These are phyloP conservation scores for Cryphonectria naterciae DNA, from an alignment of 2,329 filamentous ascomycete species.

Conservation along the genomic window DNA sequence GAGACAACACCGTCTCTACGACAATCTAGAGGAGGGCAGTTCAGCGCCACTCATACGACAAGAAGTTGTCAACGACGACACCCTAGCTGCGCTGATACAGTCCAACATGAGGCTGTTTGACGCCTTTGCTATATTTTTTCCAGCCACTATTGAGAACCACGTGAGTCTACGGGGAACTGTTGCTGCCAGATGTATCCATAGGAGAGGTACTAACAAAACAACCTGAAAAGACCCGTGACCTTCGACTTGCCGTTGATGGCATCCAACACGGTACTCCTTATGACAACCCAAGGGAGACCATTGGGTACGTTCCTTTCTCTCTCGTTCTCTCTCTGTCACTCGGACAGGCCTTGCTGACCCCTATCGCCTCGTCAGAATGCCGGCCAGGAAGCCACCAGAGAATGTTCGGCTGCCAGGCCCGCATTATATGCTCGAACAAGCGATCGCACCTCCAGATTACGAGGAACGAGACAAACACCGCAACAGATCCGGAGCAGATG, in stretches of 20 bases:
- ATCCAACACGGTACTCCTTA: constrained; percentile 25
- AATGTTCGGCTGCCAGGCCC: constrained; percentile 25
- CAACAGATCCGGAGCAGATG: constrained; percentile 19
- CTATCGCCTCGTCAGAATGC: constrained; percentile 13
- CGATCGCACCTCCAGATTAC: constrained; percentile 16
- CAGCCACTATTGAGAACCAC: constrained; percentile 27
- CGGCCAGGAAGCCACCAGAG: constrained; percentile 15
- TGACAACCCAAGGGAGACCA: constrained; percentile 19
- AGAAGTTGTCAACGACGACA: constrained; percentile 38
- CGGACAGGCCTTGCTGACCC: neutral
- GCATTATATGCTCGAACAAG: constrained; percentile 26
- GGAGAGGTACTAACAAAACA: neutral
- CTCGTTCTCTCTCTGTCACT: neutral
- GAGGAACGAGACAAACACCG: constrained; percentile 9
- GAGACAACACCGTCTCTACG: constrained; percentile 42
- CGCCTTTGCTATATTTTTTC: constrained; percentile 37
- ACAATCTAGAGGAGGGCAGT: constrained; percentile 40
- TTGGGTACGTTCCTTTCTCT: constrained; percentile 21
- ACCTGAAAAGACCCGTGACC: constrained; percentile 25
- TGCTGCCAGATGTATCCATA: neutral
- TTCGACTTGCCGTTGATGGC: constrained; percentile 26
- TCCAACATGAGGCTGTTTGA: constrained; percentile 41
- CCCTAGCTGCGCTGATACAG: constrained; percentile 40
- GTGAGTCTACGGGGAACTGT: constrained; percentile 19
- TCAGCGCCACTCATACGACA: constrained; percentile 44